These are phyloP conservation scores for Backusella liffmaniae DNA, from an alignment of 192 early-diverging fungal species.

Conservation along the genomic window DNA sequence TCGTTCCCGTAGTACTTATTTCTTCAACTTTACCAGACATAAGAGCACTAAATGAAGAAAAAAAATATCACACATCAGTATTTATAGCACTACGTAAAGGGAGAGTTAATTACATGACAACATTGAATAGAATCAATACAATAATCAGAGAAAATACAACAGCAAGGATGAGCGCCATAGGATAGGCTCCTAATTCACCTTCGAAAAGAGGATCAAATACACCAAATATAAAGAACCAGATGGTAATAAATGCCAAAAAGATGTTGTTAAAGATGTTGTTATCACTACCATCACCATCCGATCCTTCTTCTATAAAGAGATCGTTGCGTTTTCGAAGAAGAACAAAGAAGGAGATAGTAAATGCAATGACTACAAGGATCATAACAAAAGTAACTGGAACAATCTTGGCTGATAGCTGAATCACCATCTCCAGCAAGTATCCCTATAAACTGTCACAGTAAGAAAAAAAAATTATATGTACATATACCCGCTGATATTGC, in stretches of 20 bases:
- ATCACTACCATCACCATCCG: not conserved
- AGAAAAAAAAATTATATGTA: not conserved
- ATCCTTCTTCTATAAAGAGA: not conserved
- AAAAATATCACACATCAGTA: not conserved
- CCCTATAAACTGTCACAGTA: not conserved
- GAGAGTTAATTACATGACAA: conserved; percentile 14
- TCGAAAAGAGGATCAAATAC: conserved; percentile 1
- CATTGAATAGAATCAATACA: conserved; percentile 13
- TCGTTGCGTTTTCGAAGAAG: not conserved
- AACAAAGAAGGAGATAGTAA: conserved; percentile 4
- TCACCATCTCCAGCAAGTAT: conserved; percentile 7
- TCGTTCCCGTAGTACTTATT: not conserved
- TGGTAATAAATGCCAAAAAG: not conserved
- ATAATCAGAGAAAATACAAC: conserved; percentile 9
- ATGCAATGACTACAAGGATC: conserved; percentile 12
- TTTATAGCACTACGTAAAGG: not conserved
- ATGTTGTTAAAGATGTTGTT: not conserved
- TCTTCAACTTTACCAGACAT: conserved; percentile 5
- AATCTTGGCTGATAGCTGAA: not conserved
- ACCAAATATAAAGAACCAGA: conserved; percentile 17
- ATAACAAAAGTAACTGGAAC: not conserved
- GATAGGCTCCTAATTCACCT: not conserved
- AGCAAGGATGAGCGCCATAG: not conserved
- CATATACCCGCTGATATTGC: not conserved
- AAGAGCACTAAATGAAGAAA: not conserved